phyloP scores from a whole-genome alignment of 371 early-diverging fungal genomes.

The Rhizopus sp. region DNA sequence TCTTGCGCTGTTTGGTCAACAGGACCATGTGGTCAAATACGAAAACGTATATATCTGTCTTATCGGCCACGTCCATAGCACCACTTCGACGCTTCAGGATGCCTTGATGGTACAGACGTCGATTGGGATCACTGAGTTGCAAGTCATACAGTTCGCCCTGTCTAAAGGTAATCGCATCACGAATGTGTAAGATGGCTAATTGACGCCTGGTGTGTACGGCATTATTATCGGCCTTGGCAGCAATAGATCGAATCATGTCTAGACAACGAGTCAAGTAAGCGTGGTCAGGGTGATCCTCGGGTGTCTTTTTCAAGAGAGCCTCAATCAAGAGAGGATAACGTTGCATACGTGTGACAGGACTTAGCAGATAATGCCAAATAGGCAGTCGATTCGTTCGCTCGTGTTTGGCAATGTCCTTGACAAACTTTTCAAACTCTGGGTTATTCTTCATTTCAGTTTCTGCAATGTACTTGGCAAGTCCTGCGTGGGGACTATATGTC shows the following conservation, averaged over 20 bases:
- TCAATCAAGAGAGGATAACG: conserved; percentile 90
- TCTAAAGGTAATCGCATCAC: conserved; percentile 49
- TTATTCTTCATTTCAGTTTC: conserved; percentile 74
- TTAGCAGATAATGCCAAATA: conserved; percentile 55
- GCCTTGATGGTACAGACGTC: conserved; percentile 79
- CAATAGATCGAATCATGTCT: conserved; percentile 49
- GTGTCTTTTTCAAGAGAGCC: conserved; percentile 84
- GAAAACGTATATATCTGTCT: conserved; percentile 74
- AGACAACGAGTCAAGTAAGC: conserved; percentile 76
- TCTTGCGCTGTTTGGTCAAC: conserved; percentile 70
- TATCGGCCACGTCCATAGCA: conserved; percentile 67
- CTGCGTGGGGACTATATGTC: conserved; percentile 86
- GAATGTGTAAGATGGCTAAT: conserved; percentile 36
- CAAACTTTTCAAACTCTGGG: conserved; percentile 69
- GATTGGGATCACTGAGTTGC: conserved; percentile 67
- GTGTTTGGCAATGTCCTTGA: conserved; percentile 61
- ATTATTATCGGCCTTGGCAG: conserved; percentile 39
- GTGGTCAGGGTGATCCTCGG: conserved; percentile 79
- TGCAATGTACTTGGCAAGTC: conserved; percentile 80
- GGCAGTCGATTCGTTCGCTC: conserved; percentile 68
- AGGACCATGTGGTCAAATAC: conserved; percentile 89
- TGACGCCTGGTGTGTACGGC: conserved; percentile 31
- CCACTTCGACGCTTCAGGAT: conserved; percentile 70
- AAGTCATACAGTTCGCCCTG: conserved; percentile 65
- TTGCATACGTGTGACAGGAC: conserved; percentile 87